phyloP scores from a whole-genome alignment of 1,284 basidiomycete species.

The Fistulinella cinereoalba region DNA sequence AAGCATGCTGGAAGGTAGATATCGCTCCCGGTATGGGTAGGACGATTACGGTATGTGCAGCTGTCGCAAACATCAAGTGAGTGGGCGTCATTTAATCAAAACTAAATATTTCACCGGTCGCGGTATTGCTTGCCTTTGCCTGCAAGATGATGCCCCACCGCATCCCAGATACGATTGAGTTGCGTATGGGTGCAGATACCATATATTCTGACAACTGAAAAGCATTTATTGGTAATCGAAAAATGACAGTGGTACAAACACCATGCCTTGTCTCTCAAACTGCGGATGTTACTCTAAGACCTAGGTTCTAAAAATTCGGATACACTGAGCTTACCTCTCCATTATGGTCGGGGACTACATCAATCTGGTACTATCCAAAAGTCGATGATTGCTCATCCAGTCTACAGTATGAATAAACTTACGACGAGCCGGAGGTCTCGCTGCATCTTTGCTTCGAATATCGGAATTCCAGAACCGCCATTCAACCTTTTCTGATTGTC shows the following conservation, averaged over 20 bases:
- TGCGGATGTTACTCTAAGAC: conserved; percentile 15
- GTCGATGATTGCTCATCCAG: neutral
- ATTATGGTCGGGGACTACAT: conserved; percentile 53
- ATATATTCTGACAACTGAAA: conserved; percentile 55
- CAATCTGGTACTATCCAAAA: conserved; percentile 56
- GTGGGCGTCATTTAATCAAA: neutral
- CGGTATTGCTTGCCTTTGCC: conserved; percentile 55
- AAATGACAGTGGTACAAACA: neutral
- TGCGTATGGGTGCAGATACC: conserved; percentile 63
- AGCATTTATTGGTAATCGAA: neutral
- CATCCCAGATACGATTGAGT: conserved; percentile 57
- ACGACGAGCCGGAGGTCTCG: conserved; percentile 59
- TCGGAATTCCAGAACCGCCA: conserved; percentile 47
- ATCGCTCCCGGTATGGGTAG: conserved; percentile 39
- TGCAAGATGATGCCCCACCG: conserved; percentile 49
- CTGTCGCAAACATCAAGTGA: conserved; percentile 24
- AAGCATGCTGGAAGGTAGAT: conserved; percentile 45
- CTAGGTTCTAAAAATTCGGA: neutral
- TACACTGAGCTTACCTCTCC: conserved; percentile 39
- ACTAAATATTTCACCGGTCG: conserved; percentile 34
- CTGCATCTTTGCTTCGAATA: conserved; percentile 70
- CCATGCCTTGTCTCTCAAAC: conserved; percentile 55
- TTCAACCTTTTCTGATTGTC: conserved; percentile 68
- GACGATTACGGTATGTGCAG: conserved; percentile 44
- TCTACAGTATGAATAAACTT: conserved; percentile 22